Conservation (phyloP, 495 filamentous ascomycete genomes). For the Penicillium malachiteum region DNA sequence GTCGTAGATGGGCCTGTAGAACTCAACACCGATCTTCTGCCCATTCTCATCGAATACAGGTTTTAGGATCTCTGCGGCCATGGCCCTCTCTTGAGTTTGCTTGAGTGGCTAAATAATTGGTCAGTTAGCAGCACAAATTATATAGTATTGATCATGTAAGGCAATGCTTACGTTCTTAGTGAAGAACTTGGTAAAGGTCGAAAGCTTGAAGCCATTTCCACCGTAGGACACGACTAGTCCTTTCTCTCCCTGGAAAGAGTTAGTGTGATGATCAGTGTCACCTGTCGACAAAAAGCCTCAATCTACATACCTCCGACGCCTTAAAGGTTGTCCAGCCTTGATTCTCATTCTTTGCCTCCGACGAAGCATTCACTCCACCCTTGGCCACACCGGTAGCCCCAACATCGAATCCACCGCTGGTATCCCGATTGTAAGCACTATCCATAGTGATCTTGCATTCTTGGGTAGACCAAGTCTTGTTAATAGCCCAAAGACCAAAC, state of each 20-base stretch:
- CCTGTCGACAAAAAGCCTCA: not conserved
- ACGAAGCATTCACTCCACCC: slow-evolving; percentile 3
- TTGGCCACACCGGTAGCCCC: slow-evolving; percentile 14
- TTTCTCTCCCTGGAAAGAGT: not conserved
- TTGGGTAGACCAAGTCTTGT: slow-evolving; percentile 8
- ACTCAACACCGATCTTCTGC: not conserved
- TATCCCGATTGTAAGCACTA: slow-evolving; percentile 7
- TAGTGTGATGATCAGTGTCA: not conserved
- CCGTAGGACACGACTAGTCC: slow-evolving; percentile 6
- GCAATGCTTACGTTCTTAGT: slow-evolving; percentile 5
- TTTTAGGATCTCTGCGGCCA: not conserved
- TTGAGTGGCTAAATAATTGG: slow-evolving; percentile 1
- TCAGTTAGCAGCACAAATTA: not conserved
- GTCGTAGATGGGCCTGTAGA: not conserved
- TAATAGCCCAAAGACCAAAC: slow-evolving; percentile 15
- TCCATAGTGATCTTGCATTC: slow-evolving; percentile 12
- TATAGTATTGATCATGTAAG: not conserved
- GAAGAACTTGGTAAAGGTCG: slow-evolving; percentile 1
- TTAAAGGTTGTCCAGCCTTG: slow-evolving; percentile 13
- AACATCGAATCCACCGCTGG: slow-evolving; percentile 13
- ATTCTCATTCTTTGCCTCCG: slow-evolving; percentile 4
- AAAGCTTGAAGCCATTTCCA: slow-evolving; percentile 7
- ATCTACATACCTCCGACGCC: slow-evolving; percentile 1
- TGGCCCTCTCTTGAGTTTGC: not conserved
- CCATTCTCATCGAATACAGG: slow-evolving; percentile 1